A percentile compares a stretch with the other conserved stretches of the same genome.
Evolutionary conservation across 306 rosid species (phyloP).

Genomic region (Arachis hypogaea): DNA sequence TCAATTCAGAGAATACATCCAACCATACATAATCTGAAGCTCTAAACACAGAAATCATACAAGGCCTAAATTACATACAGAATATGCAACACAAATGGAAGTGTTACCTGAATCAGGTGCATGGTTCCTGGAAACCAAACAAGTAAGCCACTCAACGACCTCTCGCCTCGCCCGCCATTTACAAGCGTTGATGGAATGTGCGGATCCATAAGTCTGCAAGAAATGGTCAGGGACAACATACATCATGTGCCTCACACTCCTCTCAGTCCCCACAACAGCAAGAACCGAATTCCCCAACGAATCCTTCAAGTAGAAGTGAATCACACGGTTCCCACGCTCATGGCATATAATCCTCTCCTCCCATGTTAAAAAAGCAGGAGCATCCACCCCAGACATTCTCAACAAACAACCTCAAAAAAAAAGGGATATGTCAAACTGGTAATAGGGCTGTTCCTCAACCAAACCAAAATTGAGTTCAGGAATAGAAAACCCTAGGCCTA

Average conservation of each 20-base stretch:
- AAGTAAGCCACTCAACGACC: conserved; percentile 78
- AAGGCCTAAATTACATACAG: conserved; percentile 39
- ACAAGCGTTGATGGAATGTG: conserved; percentile 43
- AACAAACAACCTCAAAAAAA: not conserved
- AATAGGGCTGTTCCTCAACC: conserved; percentile 31
- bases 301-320: conserved; percentile 71
- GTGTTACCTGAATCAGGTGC: conserved; percentile 21
- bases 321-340: conserved; percentile 78
- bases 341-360: conserved; percentile 74
- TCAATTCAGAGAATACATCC: not conserved
- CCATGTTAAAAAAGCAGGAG: conserved; percentile 68
- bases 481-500: conserved; percentile 35
- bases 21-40: not conserved
- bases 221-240: conserved; percentile 70
- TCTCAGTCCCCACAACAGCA: conserved; percentile 86
- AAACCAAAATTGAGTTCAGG: conserved; percentile 29
- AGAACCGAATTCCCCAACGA: conserved; percentile 57
- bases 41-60: not conserved
- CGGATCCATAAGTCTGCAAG: conserved; percentile 52
- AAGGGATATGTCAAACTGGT: conserved; percentile 18
- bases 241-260: conserved; percentile 88
- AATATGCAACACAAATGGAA: conserved; percentile 19
- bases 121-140: conserved; percentile 51
- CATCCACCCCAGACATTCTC: conserved; percentile 48
- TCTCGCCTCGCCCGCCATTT: conserved; percentile 87